phyloP scores from a whole-genome alignment of 257 asterid genomes.

The Nicotiana tabacum region DNA sequence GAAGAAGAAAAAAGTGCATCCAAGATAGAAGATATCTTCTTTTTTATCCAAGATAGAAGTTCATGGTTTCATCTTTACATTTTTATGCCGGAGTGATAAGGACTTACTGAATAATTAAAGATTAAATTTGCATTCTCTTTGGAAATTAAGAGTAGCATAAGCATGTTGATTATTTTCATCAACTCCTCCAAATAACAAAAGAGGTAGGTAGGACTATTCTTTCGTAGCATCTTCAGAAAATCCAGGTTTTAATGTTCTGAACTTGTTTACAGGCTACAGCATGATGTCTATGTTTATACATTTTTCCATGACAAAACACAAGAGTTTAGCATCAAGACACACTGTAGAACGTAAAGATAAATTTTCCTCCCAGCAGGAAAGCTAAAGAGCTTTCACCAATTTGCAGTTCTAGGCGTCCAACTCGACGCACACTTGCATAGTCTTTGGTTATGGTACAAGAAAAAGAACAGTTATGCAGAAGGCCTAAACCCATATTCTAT shows the following conservation, averaged over 20 bases:
- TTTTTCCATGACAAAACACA: background rate
- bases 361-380: background rate
- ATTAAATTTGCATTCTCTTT: background rate
- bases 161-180: background rate
- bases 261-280: background rate
- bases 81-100: background rate
- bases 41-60: background rate
- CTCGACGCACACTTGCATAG: background rate
- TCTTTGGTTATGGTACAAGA: background rate
- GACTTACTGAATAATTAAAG: background rate
- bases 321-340: background rate
- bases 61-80: background rate
- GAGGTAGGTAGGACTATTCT: background rate
- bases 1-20: slow-evolving; percentile 62
- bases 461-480: background rate
- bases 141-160: background rate
- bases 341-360: background rate
- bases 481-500: background rate
- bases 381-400: background rate
- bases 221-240: background rate
- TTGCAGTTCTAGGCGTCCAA: background rate
- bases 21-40: slow-evolving; percentile 21
- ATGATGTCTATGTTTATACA: background rate
- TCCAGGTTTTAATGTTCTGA: background rate
- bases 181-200: background rate